Conservation (phyloP, 2,329 filamentous ascomycete genomes). For the Lecanosticta acicola region DNA sequence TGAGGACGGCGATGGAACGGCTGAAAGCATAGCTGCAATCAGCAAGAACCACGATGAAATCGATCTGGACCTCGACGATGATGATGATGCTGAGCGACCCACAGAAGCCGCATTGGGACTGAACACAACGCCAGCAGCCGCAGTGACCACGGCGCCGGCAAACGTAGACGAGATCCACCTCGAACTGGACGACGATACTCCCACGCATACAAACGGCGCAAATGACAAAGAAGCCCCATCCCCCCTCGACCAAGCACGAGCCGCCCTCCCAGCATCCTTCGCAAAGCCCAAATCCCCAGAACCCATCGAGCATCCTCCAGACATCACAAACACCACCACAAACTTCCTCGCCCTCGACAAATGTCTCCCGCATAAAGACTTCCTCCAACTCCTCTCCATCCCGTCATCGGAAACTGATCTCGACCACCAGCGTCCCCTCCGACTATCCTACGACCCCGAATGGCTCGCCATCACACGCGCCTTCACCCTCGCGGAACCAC, state of each 20-base stretch:
- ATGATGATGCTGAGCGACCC: constrained; percentile 14
- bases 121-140: constrained; percentile 5
- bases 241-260: constrained; percentile 41
- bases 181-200: constrained; percentile 27
- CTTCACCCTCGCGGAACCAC: constrained; percentile 56
- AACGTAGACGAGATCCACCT: constrained; percentile 43
- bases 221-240: background rate
- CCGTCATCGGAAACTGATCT: constrained; percentile 36
- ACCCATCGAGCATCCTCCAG: constrained; percentile 60
- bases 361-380: constrained; percentile 71
- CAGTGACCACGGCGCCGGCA: constrained; percentile 7
- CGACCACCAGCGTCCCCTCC: constrained; percentile 45
- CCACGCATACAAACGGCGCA: constrained; percentile 6
- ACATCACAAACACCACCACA: constrained; percentile 72
- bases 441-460: constrained; percentile 79
- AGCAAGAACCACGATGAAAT: constrained; percentile 26
- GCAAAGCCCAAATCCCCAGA: constrained; percentile 32
- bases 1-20: constrained; percentile 27
- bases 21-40: constrained; percentile 16
- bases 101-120: constrained; percentile 12
- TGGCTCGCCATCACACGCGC: constrained; percentile 91
- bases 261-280: constrained; percentile 73
- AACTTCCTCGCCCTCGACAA: constrained; percentile 90
- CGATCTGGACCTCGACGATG: constrained; percentile 40
- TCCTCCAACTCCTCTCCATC: constrained; percentile 71